Percentiles rank a stretch among this genome's conserved stretches.
Conservation (phyloP, 1,139 yeast genomes). For the Suhomyces maxii region DNA sequence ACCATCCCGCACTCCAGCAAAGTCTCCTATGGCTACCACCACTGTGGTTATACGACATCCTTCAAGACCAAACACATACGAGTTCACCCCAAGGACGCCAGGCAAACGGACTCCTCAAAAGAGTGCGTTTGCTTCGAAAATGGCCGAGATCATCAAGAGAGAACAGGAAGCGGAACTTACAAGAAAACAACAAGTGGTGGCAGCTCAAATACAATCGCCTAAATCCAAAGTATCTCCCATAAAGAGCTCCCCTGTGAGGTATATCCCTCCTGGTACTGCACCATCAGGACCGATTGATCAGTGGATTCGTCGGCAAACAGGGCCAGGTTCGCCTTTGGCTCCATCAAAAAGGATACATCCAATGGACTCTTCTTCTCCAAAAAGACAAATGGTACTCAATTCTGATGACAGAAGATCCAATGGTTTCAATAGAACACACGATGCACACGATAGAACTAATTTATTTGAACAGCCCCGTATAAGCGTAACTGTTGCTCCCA, state of each 20-base stretch:
- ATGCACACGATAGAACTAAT: too few relatives aligned
- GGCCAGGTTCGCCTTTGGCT: too few relatives aligned
- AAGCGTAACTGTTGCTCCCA: background rate
- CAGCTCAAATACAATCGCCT: background rate
- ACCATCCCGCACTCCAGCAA: background rate
- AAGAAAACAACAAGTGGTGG: background rate
- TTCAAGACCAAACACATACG: background rate
- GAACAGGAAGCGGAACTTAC: background rate
- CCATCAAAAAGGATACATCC: too few relatives aligned
- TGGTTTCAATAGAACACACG: too few relatives aligned
- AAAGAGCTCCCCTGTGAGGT: too few relatives aligned
- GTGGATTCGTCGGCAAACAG: background rate
- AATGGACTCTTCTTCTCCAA: too few relatives aligned
- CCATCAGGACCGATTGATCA: background rate
- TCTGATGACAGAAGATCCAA: background rate
- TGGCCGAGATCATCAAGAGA: constrained; percentile 3
- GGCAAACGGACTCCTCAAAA: background rate
- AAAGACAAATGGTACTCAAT: background rate
- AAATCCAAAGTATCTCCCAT: background rate
- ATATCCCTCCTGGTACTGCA: background rate
- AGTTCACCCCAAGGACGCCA: background rate
- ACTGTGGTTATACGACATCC: background rate
- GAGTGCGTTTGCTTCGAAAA: constrained; percentile 1
- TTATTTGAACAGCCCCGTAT: too few relatives aligned
- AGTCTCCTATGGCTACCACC: background rate